These are phyloP conservation scores for Aschersonia sp. DNA, from an alignment of 2,329 filamentous ascomycete genomes.

Conservation along the genomic window DNA sequence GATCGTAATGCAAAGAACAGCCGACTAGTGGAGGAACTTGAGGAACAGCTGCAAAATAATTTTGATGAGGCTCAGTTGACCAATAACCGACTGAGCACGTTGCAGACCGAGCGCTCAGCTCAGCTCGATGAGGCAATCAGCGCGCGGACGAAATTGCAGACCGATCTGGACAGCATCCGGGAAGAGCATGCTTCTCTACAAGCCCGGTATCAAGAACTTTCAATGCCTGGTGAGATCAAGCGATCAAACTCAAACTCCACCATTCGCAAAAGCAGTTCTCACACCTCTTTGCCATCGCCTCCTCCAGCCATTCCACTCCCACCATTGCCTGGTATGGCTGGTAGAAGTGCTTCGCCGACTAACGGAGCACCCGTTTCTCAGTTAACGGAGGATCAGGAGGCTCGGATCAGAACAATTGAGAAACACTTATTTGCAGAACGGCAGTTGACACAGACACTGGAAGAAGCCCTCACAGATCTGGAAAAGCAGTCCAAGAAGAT, in stretches of 20 bases:
- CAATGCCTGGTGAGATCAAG: slow-evolving; percentile 29
- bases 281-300: slow-evolving; percentile 76
- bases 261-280: slow-evolving; percentile 72
- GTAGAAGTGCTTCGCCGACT: slow-evolving; percentile 28
- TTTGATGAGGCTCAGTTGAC: slow-evolving; percentile 83
- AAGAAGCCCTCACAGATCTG: slow-evolving; percentile 88
- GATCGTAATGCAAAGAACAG: slow-evolving; percentile 77
- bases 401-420: slow-evolving; percentile 87
- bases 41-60: slow-evolving; percentile 89
- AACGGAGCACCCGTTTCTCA: slow-evolving; percentile 45
- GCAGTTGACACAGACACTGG: slow-evolving; percentile 85
- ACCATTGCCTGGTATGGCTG: slow-evolving; percentile 55
- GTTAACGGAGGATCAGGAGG: slow-evolving; percentile 86
- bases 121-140: slow-evolving; percentile 68
- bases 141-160: slow-evolving; percentile 46
- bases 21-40: slow-evolving; percentile 82
- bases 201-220: slow-evolving; percentile 44
- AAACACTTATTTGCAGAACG: slow-evolving; percentile 94
- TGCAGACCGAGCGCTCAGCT: slow-evolving; percentile 58
- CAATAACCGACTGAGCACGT: slow-evolving; percentile 71
- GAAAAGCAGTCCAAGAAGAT: slow-evolving; percentile 85
- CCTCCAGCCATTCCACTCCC: slow-evolving; percentile 93
- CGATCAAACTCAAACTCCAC: slow-evolving; percentile 52
- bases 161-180: slow-evolving; percentile 51
- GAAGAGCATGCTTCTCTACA: slow-evolving; percentile 65